Evolutionary conservation across 2,329 filamentous ascomycete genomes (phyloP).

Genomic region (Colletotrichum tabaci): DNA sequence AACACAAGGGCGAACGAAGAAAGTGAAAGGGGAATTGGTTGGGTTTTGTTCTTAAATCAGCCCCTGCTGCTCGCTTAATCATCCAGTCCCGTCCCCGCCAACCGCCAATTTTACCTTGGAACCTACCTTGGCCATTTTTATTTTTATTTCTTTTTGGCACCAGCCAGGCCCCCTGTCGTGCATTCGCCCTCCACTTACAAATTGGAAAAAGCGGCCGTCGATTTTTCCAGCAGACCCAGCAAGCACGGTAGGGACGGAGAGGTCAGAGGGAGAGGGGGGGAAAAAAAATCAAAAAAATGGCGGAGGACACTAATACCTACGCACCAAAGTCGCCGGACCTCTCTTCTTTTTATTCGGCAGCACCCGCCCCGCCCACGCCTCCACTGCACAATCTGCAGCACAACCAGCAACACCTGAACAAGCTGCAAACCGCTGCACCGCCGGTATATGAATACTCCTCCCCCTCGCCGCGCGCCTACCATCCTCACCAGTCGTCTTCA

Average conservation of each 20-base stretch:
- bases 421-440: constrained; percentile 38
- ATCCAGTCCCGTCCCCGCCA: constrained; percentile 28
- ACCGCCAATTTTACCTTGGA: constrained; percentile 18
- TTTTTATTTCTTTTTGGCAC: constrained; percentile 4
- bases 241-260: constrained; percentile 19
- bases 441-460: constrained; percentile 42
- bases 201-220: constrained; percentile 33
- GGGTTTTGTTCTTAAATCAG: constrained; percentile 27
- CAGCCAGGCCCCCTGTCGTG: constrained; percentile 35
- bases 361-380: constrained; percentile 48
- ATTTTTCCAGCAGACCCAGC: constrained; percentile 35
- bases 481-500: constrained; percentile 41
- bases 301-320: constrained; percentile 65
- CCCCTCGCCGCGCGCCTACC: constrained; percentile 37
- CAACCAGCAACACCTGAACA: constrained; percentile 39
- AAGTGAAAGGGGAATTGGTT: constrained; percentile 6
- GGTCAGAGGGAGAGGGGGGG: neutral
- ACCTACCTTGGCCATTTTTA: neutral
- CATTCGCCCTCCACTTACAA: constrained; percentile 15
- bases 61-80: constrained; percentile 40
- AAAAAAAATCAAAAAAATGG: constrained; percentile 55
- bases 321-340: constrained; percentile 73
- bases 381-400: constrained; percentile 48
- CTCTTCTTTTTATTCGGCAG: constrained; percentile 66
- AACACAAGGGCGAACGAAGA: neutral